Evolutionary conservation across 768 basidiomycete species (phyloP).

Genomic region (Lactarius quietus): DNA sequence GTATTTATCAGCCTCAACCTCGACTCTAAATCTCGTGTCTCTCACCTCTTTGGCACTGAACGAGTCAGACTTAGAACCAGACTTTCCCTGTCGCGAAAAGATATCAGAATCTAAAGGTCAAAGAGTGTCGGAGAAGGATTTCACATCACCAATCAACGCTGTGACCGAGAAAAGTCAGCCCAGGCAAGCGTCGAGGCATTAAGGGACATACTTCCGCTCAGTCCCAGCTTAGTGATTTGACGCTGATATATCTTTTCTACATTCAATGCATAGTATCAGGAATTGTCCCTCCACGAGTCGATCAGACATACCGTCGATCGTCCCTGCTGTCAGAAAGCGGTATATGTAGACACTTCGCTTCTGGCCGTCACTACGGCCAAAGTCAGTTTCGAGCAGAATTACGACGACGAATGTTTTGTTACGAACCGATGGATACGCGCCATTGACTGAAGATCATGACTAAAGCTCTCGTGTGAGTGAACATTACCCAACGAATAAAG

Average conservation of each 20-base stretch:
- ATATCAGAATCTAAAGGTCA: slow-evolving; percentile 11
- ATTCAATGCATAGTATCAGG: slow-evolving; percentile 3
- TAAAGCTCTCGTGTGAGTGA: slow-evolving; percentile 31
- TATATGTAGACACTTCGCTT: slow-evolving; percentile 89
- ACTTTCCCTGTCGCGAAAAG: slow-evolving; percentile 34
- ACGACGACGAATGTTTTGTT: neutral
- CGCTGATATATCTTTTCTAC: slow-evolving; percentile 90
- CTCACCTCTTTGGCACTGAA: slow-evolving; percentile 83
- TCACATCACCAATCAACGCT: slow-evolving; percentile 74
- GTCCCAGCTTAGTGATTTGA: slow-evolving; percentile 89
- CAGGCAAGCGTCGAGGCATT: slow-evolving; percentile 21
- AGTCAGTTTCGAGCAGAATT: slow-evolving; percentile 14
- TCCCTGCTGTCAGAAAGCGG: slow-evolving; percentile 78
- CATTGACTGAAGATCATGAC: slow-evolving; percentile 95
- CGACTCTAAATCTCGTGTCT: slow-evolving; percentile 13
- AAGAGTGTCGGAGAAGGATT: slow-evolving; percentile 23
- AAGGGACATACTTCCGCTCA: slow-evolving; percentile 71
- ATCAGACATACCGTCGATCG: slow-evolving; percentile 69
- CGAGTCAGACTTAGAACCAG: slow-evolving; percentile 71
- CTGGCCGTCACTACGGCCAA: slow-evolving; percentile 75
- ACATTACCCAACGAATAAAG: neutral
- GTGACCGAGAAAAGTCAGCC: slow-evolving; percentile 11
- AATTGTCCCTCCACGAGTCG: neutral
- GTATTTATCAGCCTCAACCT: slow-evolving; percentile 15
- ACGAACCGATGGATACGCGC: slow-evolving; percentile 87